These are phyloP conservation scores for Curvularia hawaiiensis DNA, from an alignment of 2,329 filamentous ascomycete genomes.

Conservation along the genomic window DNA sequence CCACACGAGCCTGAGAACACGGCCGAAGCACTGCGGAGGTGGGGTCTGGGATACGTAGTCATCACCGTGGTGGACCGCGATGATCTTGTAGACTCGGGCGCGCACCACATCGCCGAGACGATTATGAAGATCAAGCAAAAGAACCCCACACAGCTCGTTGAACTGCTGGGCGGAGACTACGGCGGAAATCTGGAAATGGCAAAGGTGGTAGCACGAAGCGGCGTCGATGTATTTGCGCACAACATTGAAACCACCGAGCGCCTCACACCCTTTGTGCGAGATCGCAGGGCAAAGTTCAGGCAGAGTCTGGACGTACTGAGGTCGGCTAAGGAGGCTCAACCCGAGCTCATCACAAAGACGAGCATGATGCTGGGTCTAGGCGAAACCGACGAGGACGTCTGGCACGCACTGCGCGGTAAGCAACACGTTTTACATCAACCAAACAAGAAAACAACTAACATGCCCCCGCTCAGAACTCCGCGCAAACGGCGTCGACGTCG, in stretches of 20 bases:
- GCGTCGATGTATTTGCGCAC: conserved; percentile 94
- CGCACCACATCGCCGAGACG: conserved; percentile 89
- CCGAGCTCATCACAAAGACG: conserved; percentile 93
- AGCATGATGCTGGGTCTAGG: conserved; percentile 96
- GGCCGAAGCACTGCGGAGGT: conserved; percentile 87
- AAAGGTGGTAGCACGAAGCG: conserved; percentile 78
- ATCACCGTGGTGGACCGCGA: conserved; percentile 93
- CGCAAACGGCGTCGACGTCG: conserved; percentile 82
- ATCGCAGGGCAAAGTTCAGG: conserved; percentile 85
- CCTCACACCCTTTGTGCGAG: conserved; percentile 86
- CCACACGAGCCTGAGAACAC: conserved; percentile 97
- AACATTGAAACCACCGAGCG: conserved; percentile 96
- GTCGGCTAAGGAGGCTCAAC: conserved; percentile 77
- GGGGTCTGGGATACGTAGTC: conserved; percentile 96
- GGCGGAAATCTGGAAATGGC: conserved; percentile 87
- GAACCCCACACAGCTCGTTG: conserved; percentile 74
- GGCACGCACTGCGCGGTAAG: conserved; percentile 72
- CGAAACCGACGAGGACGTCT: conserved; percentile 86
- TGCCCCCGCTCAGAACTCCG: conserved; percentile 66
- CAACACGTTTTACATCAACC: not conserved
- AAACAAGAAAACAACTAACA: not conserved
- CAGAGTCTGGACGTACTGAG: conserved; percentile 81
- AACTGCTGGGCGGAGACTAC: conserved; percentile 88
- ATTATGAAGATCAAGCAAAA: conserved; percentile 88
- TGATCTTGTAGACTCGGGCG: conserved; percentile 86